A percentile compares a stretch with the other conserved stretches of the same genome.
Conservation (phyloP, 1,139 yeast genomes). For the Geotrichum europaeum region DNA sequence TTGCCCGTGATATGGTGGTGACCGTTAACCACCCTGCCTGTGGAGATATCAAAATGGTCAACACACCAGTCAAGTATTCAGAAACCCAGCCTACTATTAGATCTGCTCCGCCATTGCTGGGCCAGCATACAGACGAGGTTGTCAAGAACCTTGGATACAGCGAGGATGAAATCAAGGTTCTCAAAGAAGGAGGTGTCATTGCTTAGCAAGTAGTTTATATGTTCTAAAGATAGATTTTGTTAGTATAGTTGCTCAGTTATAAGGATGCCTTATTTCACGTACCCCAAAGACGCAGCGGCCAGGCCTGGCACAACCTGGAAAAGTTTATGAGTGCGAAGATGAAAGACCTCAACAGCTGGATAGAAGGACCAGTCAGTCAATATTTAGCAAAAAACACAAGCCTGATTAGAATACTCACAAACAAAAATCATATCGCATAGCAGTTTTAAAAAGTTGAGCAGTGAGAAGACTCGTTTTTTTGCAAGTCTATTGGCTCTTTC, state of each 20-base stretch:
- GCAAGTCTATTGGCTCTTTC: not conserved
- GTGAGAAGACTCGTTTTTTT: conserved; percentile 9
- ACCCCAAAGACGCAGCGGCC: conserved; percentile 9
- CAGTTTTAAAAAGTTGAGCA: conserved; percentile 24
- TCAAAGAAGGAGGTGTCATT: conserved; percentile 28
- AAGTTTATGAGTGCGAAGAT: conserved; percentile 1
- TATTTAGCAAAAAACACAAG: not conserved
- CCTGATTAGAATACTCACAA: not conserved
- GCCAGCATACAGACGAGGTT: conserved; percentile 33
- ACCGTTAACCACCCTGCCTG: conserved; percentile 34
- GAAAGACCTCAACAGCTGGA: conserved; percentile 8
- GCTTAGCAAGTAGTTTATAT: conserved; percentile 11
- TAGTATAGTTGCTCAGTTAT: not conserved
- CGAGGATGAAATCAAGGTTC: conserved; percentile 21
- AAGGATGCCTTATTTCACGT: not conserved
- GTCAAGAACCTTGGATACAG: conserved; percentile 26
- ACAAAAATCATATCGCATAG: conserved; percentile 29
- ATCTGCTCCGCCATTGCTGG: conserved; percentile 38
- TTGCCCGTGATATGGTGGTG: conserved; percentile 38
- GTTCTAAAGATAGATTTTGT: not conserved
- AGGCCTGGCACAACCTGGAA: conserved; percentile 4
- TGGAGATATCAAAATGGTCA: conserved; percentile 36
- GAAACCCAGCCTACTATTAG: conserved; percentile 36
- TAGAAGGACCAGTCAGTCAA: not conserved
- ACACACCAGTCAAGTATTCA: conserved; percentile 38